Conservation (phyloP, 441 rosid species). For the Corymbia calophylla region DNA sequence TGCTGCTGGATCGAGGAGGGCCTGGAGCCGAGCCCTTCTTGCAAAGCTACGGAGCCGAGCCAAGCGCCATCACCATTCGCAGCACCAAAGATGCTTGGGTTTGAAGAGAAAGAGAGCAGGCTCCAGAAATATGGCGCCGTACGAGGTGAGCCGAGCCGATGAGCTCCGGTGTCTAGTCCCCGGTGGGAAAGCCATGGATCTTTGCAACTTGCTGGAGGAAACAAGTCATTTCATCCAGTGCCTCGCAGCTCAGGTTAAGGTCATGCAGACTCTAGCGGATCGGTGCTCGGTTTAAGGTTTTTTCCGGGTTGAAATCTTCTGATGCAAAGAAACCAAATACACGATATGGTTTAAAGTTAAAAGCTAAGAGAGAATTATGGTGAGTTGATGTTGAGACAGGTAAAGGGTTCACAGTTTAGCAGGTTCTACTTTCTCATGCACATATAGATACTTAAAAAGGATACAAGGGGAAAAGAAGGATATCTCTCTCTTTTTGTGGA, state of each 20-base stretch:
- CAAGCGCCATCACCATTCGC: background rate
- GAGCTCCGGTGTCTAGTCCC: conserved; percentile 43
- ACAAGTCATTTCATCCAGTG: conserved; percentile 49
- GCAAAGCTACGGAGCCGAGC: background rate
- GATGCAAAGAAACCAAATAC: background rate
- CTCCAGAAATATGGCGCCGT: background rate
- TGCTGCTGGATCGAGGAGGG: background rate
- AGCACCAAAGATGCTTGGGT: background rate
- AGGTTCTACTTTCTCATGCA: background rate
- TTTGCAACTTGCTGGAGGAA: conserved; percentile 40
- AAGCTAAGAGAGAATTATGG: background rate
- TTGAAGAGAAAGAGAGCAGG: background rate
- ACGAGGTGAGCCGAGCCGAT: background rate
- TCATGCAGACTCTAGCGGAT: conserved; percentile 5
- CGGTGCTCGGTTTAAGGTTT: background rate
- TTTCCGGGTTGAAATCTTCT: background rate
- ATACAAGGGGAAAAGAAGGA: background rate
- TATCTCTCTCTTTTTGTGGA: background rate
- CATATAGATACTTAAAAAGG: background rate
- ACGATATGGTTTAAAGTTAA: background rate
- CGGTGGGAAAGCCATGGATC: conserved; percentile 46
- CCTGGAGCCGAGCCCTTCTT: conserved; percentile 10
- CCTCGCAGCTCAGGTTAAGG: conserved; percentile 41
- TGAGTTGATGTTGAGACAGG: background rate
- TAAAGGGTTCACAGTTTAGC: background rate